phyloP scores from a whole-genome alignment of 805 yeast genomes.

The Yamadazyma laniorum region DNA sequence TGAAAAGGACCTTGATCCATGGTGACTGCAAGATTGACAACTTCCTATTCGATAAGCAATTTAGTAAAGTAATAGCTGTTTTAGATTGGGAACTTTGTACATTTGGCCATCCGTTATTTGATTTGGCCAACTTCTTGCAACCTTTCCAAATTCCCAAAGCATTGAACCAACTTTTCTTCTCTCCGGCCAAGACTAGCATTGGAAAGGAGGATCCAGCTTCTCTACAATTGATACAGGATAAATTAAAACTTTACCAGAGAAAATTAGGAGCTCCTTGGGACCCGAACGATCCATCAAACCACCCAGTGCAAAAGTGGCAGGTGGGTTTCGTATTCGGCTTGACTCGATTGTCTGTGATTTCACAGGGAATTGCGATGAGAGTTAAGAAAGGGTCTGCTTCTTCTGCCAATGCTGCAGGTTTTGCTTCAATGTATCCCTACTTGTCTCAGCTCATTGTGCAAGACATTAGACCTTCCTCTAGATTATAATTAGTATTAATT shows the following conservation, averaged over 20 bases:
- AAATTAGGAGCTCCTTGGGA: conserved; percentile 34
- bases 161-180: conserved; percentile 30
- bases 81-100: conserved; percentile 69
- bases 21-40: conserved; percentile 68
- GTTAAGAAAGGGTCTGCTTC: conserved; percentile 51
- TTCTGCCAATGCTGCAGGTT: conserved; percentile 46
- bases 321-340: conserved; percentile 57
- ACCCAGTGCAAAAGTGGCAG: conserved; percentile 46
- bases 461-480: conserved; percentile 9
- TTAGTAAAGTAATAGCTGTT: conserved; percentile 50
- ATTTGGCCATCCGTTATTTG: conserved; percentile 63
- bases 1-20: conserved; percentile 48
- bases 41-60: conserved; percentile 56
- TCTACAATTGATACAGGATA: conserved; percentile 7
- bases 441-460: conserved; percentile 32
- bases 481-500: conserved; percentile 2
- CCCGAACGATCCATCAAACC: conserved; percentile 34
- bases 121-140: conserved; percentile 56
- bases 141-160: conserved; percentile 47
- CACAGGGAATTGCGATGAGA: conserved; percentile 63
- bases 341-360: conserved; percentile 53
- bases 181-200: conserved; percentile 26
- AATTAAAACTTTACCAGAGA: conserved; percentile 18
- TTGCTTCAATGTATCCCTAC: conserved; percentile 34
- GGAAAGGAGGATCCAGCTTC: conserved; percentile 32